Conservation (phyloP, 2,329 filamentous ascomycete genomes). For the Epichloe sylvatica region DNA sequence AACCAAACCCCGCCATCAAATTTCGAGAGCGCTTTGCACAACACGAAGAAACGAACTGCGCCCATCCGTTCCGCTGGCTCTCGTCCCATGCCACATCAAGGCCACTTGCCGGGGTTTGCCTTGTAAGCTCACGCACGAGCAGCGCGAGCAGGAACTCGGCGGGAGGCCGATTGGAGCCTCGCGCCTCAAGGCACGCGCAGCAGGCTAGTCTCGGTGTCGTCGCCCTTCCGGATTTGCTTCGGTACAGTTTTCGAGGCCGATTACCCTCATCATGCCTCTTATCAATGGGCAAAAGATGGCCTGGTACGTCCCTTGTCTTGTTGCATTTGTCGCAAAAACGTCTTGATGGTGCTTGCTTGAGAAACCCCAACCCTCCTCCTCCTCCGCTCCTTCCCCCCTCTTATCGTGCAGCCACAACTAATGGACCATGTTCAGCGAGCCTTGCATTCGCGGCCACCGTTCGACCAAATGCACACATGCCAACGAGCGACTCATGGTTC, state of each 20-base stretch:
- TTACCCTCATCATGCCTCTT: slow-evolving; percentile 42
- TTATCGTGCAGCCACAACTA: neutral
- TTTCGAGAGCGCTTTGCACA: neutral
- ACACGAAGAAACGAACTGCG: too few species aligned
- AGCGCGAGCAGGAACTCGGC: neutral
- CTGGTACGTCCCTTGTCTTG: slow-evolving; percentile 39
- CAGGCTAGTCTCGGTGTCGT: neutral
- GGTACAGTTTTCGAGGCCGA: neutral
- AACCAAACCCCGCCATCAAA: neutral
- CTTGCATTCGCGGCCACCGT: slow-evolving; percentile 62
- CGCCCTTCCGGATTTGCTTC: too few species aligned
- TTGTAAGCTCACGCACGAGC: neutral
- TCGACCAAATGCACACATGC: slow-evolving; percentile 62
- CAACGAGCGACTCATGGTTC: slow-evolving; percentile 52
- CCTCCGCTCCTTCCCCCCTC: neutral
- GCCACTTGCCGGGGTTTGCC: neutral
- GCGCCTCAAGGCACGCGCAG: neutral
- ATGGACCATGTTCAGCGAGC: slow-evolving; percentile 35
- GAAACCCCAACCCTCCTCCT: neutral
- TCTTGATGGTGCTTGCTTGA: neutral
- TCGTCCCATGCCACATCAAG: neutral
- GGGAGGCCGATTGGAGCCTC: neutral
- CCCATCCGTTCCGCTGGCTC: too few species aligned
- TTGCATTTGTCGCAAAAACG: neutral
- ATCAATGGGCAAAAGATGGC: slow-evolving; percentile 61